phyloP scores from a whole-genome alignment of 2,329 filamentous ascomycete genomes.

The Zymoseptoria crescenta region DNA sequence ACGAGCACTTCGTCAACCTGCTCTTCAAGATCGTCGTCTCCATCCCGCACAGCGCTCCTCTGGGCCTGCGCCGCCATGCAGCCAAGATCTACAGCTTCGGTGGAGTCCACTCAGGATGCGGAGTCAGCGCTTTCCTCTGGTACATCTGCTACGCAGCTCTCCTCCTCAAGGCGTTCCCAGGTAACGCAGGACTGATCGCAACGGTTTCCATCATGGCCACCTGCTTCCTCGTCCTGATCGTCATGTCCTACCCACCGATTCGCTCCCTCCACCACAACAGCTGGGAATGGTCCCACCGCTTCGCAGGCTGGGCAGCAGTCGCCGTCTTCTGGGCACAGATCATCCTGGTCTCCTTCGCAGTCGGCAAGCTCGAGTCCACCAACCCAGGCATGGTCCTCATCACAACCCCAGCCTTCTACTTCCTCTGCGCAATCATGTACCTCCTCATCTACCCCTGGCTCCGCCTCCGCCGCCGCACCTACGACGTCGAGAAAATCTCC shows the following conservation, averaged over 20 bases:
- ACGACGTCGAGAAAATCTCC: conserved; percentile 61
- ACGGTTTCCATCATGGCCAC: conserved; percentile 54
- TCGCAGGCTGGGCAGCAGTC: conserved; percentile 62
- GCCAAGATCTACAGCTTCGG: conserved; percentile 37
- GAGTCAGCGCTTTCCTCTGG: conserved; percentile 36
- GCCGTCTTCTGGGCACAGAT: conserved; percentile 58
- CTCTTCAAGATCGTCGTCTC: conserved; percentile 28
- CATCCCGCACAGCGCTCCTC: conserved; percentile 29
- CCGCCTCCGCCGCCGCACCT: conserved; percentile 58
- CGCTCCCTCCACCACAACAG: conserved; percentile 57
- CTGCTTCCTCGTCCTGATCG: conserved; percentile 51
- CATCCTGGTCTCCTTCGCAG: conserved; percentile 43
- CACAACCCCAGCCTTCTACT: conserved; percentile 55
- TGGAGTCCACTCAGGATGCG: conserved; percentile 34
- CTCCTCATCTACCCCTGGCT: conserved; percentile 67
- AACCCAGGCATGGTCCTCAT: conserved; percentile 36
- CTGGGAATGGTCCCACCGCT: conserved; percentile 66
- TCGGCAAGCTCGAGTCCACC: conserved; percentile 8
- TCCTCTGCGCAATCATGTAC: conserved; percentile 55
- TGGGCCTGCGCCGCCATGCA: conserved; percentile 29
- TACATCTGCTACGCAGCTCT: conserved; percentile 35
- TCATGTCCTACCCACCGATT: conserved; percentile 56
- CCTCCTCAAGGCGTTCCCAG: conserved; percentile 21
- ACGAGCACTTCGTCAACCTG: conserved; percentile 35
- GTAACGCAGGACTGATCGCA: conserved; percentile 13